Percentiles rank a stretch among this genome's conserved stretches.
Evolutionary conservation across 495 filamentous ascomycete genomes (phyloP).

Genomic region (Talaromyces wortmannii): DNA sequence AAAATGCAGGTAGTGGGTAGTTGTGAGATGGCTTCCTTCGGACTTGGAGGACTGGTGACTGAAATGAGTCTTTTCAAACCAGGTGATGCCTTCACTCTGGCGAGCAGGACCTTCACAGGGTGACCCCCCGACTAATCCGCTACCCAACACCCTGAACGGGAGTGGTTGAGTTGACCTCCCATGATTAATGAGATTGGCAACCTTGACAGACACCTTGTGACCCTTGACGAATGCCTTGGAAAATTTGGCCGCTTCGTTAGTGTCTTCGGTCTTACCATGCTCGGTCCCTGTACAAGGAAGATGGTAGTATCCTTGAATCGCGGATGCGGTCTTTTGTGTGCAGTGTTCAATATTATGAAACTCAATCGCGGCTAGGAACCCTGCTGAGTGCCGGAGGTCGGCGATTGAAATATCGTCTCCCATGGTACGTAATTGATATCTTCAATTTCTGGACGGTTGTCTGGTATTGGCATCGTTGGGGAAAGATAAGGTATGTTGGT

Average conservation of each 20-base stretch:
- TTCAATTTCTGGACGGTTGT: neutral
- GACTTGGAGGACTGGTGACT: neutral
- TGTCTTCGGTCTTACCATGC: neutral
- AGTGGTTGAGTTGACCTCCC: neutral
- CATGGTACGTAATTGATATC: neutral
- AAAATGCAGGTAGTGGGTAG: slow-evolving; percentile 1
- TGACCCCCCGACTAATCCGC: neutral
- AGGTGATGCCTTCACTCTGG: neutral
- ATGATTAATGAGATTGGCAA: neutral
- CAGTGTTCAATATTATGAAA: neutral
- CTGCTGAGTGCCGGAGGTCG: neutral
- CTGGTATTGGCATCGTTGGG: neutral
- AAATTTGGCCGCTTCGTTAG: neutral
- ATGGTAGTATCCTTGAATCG: neutral
- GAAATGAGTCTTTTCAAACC: neutral
- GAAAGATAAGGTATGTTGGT: neutral
- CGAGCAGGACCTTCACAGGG: neutral
- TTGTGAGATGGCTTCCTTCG: neutral
- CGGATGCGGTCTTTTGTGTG: neutral
- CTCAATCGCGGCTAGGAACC: neutral
- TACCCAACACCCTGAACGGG: neutral
- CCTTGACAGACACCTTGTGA: neutral
- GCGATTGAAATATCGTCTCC: neutral
- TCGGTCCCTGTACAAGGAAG: neutral
- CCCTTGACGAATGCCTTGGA: neutral